Base-by-base conservation (phyloP, 2,329 filamentous ascomycete genomes). In the Aspergillus arachidicola region DNA sequence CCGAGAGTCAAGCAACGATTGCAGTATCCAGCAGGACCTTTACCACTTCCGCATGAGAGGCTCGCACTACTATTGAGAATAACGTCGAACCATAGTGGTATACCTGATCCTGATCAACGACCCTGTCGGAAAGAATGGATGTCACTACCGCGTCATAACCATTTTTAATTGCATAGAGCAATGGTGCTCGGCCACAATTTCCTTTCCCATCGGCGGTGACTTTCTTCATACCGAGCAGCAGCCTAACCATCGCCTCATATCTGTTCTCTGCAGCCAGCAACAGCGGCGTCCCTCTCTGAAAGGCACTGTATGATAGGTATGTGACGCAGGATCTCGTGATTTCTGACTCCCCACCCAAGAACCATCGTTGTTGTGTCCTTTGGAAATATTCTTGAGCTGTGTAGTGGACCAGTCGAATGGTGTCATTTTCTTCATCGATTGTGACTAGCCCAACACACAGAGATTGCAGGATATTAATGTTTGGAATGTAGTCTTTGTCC, bases 381-480 rank as follows among this genome's bases (percentile, higher is more conserved):
- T 79, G 71, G 48, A 84, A 76, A 65, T 81, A 85, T 45, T 83
- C 76, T 50, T 83, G 78, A 1, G 81, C 73, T 0, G 82, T 84
- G 59, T 81, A 80, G 64, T 85, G 82, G 3, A 82, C 79, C 0
- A 84, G 64, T 3, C 79, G 74, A 12, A 84, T 70, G 30, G 78
- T 70, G 21, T 71, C 55, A 55, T 73, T 82, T 50, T 78, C 65
- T 51, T 77, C 61, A 41, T 84, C 79, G 23, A 48, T 23, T 2
- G 45, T 1, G 45, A 48, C 23, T 26, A 48, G 23, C 23, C 45
- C 45, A 23, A 3, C 21, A 26, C 45, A 48, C 23, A 26, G 12
- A 3, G 45, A 48, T 6, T 0, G 45, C 21, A 48, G 45, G n/a
- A 21, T 0, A 21, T 12, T n/a, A 6, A 48, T 14, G 12, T 1